These are phyloP conservation scores for Stagonosporopsis vannaccii DNA, from an alignment of 2,329 filamentous ascomycete genomes.

Conservation along the genomic window DNA sequence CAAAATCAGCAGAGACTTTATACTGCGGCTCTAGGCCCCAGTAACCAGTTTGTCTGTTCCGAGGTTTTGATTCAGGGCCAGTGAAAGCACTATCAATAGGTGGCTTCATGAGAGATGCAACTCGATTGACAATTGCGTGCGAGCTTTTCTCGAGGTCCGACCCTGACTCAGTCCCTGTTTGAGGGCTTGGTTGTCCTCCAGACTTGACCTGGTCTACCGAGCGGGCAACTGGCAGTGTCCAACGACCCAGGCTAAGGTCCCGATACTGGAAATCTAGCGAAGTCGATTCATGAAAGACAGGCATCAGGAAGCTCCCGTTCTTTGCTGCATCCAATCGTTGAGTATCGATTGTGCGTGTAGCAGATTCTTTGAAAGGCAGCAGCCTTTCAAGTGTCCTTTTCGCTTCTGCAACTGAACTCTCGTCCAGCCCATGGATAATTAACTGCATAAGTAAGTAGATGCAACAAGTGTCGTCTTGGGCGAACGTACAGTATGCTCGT, in stretches of 20 bases:
- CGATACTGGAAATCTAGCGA: slow-evolving; percentile 36
- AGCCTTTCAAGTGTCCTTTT: slow-evolving; percentile 38
- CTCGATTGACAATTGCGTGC: slow-evolving; percentile 6
- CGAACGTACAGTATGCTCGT: slow-evolving; percentile 28
- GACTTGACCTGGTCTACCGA: background rate
- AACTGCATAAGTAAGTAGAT: slow-evolving; percentile 29
- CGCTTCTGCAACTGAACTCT: slow-evolving; percentile 36
- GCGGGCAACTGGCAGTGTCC: slow-evolving; percentile 28
- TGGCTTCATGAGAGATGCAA: slow-evolving; percentile 6
- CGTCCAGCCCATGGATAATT: slow-evolving; percentile 37
- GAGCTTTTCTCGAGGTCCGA: background rate
- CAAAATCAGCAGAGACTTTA: slow-evolving; percentile 30
- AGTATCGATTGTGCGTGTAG: slow-evolving; percentile 27
- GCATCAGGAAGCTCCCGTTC: slow-evolving; percentile 25
- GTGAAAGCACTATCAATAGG: slow-evolving; percentile 3
- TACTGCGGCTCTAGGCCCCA: slow-evolving; percentile 28
- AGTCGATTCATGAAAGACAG: slow-evolving; percentile 25
- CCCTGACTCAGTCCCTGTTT: background rate
- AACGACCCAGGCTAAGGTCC: slow-evolving; percentile 33
- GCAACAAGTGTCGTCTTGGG: background rate
- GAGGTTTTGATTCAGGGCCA: background rate
- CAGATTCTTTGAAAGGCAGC: slow-evolving; percentile 30
- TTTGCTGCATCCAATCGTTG: slow-evolving; percentile 23
- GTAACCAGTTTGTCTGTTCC: slow-evolving; percentile 15
- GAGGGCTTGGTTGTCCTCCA: background rate